Evolutionary conservation across 768 basidiomycete genomes (phyloP).

Genomic region (Lentinula boryana): DNA sequence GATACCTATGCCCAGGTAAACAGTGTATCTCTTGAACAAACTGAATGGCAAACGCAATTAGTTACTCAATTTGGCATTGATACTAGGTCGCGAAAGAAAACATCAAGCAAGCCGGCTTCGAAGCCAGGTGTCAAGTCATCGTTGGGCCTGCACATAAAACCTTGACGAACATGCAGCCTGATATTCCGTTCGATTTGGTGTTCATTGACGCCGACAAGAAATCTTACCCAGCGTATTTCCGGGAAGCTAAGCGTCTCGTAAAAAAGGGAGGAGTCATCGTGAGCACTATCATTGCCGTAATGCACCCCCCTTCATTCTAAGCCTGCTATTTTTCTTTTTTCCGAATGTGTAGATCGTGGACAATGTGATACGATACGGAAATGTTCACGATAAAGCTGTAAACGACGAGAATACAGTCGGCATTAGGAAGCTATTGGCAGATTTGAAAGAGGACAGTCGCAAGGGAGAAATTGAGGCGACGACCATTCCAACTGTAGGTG

Average conservation of each 20-base stretch:
- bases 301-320: no score
- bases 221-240: slow-evolving; percentile 49
- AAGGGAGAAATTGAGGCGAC: slow-evolving; percentile 40
- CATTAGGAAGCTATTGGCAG: slow-evolving; percentile 36
- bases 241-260: slow-evolving; percentile 53
- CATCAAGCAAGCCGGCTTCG: slow-evolving; percentile 46
- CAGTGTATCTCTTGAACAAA: neutral
- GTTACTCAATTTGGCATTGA: no score
- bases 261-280: slow-evolving; percentile 58
- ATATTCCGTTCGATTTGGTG: slow-evolving; percentile 52
- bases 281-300: slow-evolving; percentile 14
- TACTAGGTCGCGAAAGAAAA: slow-evolving; percentile 53
- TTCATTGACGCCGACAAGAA: slow-evolving; percentile 74
- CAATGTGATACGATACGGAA: slow-evolving; percentile 50
- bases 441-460: slow-evolving; percentile 36
- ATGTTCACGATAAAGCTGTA: slow-evolving; percentile 33
- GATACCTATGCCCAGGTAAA: slow-evolving; percentile 39
- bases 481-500: slow-evolving; percentile 42
- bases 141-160: slow-evolving; percentile 48
- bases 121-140: slow-evolving; percentile 40
- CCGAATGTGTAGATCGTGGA: slow-evolving; percentile 44
- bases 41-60: neutral
- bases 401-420: slow-evolving; percentile 34
- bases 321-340: no score
- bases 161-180: slow-evolving; percentile 39